Evolutionary conservation across 2,329 filamentous ascomycete species (phyloP).

Genomic region (Penicillium concentricum): DNA sequence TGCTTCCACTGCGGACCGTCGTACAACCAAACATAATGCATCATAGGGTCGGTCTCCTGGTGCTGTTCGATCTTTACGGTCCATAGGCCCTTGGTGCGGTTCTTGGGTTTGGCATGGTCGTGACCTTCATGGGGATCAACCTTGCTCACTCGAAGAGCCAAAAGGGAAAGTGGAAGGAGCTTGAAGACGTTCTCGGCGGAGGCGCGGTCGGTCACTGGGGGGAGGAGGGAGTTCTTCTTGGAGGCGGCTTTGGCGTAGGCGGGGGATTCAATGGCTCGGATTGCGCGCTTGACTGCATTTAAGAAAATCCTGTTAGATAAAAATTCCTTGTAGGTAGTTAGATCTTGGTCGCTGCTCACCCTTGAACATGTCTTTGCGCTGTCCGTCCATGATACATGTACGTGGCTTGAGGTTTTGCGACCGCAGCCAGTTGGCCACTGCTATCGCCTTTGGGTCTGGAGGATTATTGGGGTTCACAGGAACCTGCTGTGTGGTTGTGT

Average conservation of each 20-base stretch:
- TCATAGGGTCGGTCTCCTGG: constrained; percentile 65
- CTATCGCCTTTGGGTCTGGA: constrained; percentile 83
- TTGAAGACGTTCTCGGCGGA: constrained; percentile 94
- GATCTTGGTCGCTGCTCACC: constrained; percentile 51
- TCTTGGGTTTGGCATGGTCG: constrained; percentile 64
- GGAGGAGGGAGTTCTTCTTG: constrained; percentile 85
- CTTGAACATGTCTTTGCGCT: constrained; percentile 97
- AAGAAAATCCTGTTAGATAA: neutral
- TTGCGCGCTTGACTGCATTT: constrained; percentile 81
- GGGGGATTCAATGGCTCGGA: constrained; percentile 83
- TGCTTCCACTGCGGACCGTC: constrained; percentile 92
- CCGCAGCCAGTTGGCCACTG: constrained; percentile 83
- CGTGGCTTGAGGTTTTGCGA: constrained; percentile 81
- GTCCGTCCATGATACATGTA: constrained; percentile 90
- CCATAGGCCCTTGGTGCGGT: constrained; percentile 94
- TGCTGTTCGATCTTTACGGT: constrained; percentile 94
- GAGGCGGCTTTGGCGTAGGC: constrained; percentile 81
- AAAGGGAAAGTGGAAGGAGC: constrained; percentile 87
- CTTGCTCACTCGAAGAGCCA: constrained; percentile 87
- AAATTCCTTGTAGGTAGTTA: neutral
- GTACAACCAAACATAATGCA: constrained; percentile 97
- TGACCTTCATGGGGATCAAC: constrained; percentile 75
- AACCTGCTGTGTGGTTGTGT: constrained; percentile 47
- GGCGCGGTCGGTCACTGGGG: constrained; percentile 81
- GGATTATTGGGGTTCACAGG: constrained; percentile 55